These are phyloP conservation scores for Ajuga reptans DNA, from an alignment of 305 asterid species.

Conservation along the genomic window DNA sequence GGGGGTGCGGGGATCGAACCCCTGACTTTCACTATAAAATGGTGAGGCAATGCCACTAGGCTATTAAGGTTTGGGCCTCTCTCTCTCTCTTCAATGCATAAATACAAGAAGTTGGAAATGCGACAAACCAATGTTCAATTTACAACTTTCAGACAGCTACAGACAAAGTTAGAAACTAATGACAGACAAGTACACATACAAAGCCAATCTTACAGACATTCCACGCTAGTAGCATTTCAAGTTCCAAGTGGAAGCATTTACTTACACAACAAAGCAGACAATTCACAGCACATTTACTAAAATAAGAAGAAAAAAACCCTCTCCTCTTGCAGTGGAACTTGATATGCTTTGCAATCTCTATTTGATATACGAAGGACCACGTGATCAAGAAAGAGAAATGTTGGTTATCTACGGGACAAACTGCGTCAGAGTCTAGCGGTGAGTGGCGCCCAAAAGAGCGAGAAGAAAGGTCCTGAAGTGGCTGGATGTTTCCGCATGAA, in stretches of 20 bases:
- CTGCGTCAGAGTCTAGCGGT: constrained; percentile 23
- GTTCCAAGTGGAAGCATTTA: neutral
- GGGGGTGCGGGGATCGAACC: no score
- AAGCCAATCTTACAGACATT: neutral
- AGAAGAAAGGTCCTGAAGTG: constrained; percentile 65
- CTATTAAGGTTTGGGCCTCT: no score
- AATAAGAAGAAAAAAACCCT: neutral
- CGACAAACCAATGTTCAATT: neutral
- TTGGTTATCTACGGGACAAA: neutral
- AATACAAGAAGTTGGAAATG: neutral
- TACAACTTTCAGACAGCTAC: constrained; percentile 1
- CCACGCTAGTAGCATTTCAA: neutral
- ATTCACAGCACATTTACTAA: no score
- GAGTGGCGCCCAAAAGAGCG: constrained; percentile 54
- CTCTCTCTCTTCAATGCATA: no score
- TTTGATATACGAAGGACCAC: neutral
- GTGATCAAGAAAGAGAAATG: neutral
- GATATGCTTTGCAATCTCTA: neutral
- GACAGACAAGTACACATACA: neutral
- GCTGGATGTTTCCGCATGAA: constrained; percentile 67
- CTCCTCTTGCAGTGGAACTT: neutral
- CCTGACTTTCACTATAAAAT: no score
- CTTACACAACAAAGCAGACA: neutral
- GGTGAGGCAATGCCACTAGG: no score
- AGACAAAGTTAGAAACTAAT: neutral